Evolutionary conservation across 1,284 basidiomycete species (phyloP), one percentile per base, ranked within the genome.

Genomic region (Cryptococcus maquisensis): DNA sequence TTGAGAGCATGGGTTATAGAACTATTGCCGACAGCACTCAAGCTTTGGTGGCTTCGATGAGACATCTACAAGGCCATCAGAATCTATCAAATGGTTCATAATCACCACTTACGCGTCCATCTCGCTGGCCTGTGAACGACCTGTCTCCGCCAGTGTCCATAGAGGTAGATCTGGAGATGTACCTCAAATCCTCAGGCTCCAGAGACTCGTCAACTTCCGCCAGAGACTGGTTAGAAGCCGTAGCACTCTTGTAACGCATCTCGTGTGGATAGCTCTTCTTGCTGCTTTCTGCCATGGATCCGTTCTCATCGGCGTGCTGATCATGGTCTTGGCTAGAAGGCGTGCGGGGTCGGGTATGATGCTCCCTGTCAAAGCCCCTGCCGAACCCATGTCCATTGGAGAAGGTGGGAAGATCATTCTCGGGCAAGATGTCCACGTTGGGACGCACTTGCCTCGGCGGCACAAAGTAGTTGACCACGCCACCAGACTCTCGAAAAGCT

Each of bases 401-500:
- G n/a, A 18, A 15, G 8, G 20, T 38, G 32, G 50, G 10, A 26
- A 35, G 21, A n/a, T 24, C 55, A 38, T 57, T 50, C 45, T 56
- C 51, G 12, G 47, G 38, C 44, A 52, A 21, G 24, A 55, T 51
- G 8, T 56, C 52, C 9, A 40, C 44, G n/a, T 55, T 52, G 16
- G 52, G 20, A 50, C 47, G 38, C 18, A 42, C 35, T 18, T 28
- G 54, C 48, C 59, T 45, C 46, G 69, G 71, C 1, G 72, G 69
- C n/a, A 72, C 66, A 50, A 71, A 73, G 46, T 70, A 73, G 28
- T 74, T 64, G 55, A 74, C 63, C 7, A 57, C 54, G 5, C 72
- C 72, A 9, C 62, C 54, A 15, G 53, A 61, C 8, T 59, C 61
- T 20, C 65, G 66, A 54, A 73, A 74, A 3, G 55, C 59, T 8